phyloP scores from a whole-genome alignment of 1,284 basidiomycete species.

The Puccinia sorghi region DNA sequence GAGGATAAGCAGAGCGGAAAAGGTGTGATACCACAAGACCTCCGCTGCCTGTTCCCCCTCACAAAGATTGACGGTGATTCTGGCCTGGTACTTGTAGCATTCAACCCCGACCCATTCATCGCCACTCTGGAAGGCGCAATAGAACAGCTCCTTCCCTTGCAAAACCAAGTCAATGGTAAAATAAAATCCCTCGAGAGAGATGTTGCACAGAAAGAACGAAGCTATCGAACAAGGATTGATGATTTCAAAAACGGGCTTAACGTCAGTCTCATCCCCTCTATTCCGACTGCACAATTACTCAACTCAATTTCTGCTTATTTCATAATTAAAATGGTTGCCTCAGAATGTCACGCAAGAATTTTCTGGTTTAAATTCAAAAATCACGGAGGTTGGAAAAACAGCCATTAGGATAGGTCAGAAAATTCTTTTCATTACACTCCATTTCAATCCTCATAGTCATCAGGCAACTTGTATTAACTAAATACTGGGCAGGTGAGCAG shows the following conservation, averaged over 20 bases:
- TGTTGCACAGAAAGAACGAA: conserved; percentile 43
- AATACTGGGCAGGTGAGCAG: conserved; percentile 72
- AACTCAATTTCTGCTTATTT: neutral
- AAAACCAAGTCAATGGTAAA: conserved; percentile 28
- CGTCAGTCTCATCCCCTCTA: conserved; percentile 4
- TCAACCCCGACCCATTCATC: conserved; percentile 51
- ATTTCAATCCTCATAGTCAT: conserved; percentile 7
- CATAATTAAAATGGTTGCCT: too few relatives aligned
- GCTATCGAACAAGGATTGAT: conserved; percentile 46
- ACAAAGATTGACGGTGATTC: conserved; percentile 4
- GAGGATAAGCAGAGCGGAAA: conserved; percentile 46
- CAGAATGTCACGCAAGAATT: conserved; percentile 48
- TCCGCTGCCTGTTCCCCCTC: neutral
- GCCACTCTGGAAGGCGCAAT: conserved; percentile 43
- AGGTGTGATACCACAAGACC: conserved; percentile 28
- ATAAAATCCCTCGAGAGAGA: conserved; percentile 45
- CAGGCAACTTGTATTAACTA: conserved; percentile 11
- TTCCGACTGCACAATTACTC: neutral
- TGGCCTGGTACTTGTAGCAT: conserved; percentile 29
- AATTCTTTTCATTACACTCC: conserved; percentile 20
- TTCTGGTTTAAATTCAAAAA: conserved; percentile 59
- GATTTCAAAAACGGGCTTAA: conserved; percentile 48
- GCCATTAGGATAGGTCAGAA: conserved; percentile 84
- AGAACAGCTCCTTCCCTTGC: conserved; percentile 42
- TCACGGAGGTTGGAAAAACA: conserved; percentile 90